phyloP scores from a whole-genome alignment of 495 filamentous ascomycete species.

The Penicillium steckii region DNA sequence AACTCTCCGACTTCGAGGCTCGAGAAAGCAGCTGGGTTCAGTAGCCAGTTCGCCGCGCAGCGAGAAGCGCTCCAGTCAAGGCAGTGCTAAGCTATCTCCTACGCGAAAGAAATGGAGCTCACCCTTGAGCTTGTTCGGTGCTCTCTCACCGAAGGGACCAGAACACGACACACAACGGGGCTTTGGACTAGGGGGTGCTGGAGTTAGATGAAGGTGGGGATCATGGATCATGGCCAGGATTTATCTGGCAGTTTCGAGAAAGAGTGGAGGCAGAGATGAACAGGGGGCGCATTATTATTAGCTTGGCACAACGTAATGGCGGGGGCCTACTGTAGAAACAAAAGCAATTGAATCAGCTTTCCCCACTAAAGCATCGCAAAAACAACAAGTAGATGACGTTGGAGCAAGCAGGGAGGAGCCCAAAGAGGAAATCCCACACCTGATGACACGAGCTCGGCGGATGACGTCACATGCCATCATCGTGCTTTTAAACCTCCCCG shows the following conservation, averaged over 20 bases:
- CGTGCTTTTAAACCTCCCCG: not conserved
- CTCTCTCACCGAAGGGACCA: constrained; percentile 19
- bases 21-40: constrained; percentile 8
- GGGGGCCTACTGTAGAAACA: constrained; percentile 8
- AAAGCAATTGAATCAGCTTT: constrained; percentile 3
- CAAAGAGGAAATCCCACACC: not conserved
- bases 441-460: not conserved
- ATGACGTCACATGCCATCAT: constrained; percentile 48
- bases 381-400: not conserved
- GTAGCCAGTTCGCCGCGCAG: constrained; percentile 15
- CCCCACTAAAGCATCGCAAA: not conserved
- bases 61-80: constrained; percentile 20
- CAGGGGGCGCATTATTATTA: constrained; percentile 14
- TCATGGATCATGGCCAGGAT: constrained; percentile 15
- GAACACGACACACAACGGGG: constrained; percentile 63
- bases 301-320: constrained; percentile 14
- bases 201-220: constrained; percentile 54
- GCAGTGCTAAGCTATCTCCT: constrained; percentile 13
- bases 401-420: not conserved
- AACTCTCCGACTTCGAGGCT: constrained; percentile 16
- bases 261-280: constrained; percentile 1
- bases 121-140: constrained; percentile 17
- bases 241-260: constrained; percentile 3
- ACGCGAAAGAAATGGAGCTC: constrained; percentile 27
- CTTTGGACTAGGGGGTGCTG: constrained; percentile 61